These are phyloP conservation scores for Stylosanthes scabra DNA, from an alignment of 331 rosid genomes.

Conservation along the genomic window DNA sequence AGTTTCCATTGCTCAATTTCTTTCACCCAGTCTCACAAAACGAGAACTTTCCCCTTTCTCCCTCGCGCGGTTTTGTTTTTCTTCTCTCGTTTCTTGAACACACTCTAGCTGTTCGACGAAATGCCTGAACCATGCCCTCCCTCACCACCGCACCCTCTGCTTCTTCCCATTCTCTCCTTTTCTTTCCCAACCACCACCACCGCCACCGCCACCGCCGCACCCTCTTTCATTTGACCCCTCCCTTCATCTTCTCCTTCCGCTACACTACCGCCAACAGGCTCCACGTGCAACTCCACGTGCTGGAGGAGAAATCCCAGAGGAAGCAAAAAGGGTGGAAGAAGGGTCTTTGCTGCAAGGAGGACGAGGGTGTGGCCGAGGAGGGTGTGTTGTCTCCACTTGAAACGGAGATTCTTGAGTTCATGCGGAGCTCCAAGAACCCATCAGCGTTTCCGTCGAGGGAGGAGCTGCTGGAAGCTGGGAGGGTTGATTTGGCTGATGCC, in stretches of 20 bases:
- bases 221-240: conserved; percentile 15
- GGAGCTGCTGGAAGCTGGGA: conserved; percentile 77
- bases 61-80: conserved; percentile 1
- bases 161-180: background rate
- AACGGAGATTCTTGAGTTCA: conserved; percentile 80
- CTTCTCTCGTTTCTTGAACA: no score
- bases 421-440: conserved; percentile 70
- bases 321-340: background rate
- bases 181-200: no score
- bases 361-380: conserved; percentile 23
- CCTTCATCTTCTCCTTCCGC: conserved; percentile 2
- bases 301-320: background rate
- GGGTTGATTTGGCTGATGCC: conserved; percentile 80
- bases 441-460: conserved; percentile 70
- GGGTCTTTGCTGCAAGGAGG: conserved; percentile 54
- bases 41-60: no score
- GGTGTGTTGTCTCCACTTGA: conserved; percentile 66
- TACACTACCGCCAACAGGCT: conserved; percentile 8
- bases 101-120: conserved; percentile 67
- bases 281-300: background rate
- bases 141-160: conserved; percentile 44
- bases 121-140: conserved; percentile 89
- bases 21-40: no score
- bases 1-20: no score
- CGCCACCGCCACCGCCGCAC: conserved; percentile 38